phyloP scores from a whole-genome alignment of 345 rosid species.

The Syzygium oleosum region DNA sequence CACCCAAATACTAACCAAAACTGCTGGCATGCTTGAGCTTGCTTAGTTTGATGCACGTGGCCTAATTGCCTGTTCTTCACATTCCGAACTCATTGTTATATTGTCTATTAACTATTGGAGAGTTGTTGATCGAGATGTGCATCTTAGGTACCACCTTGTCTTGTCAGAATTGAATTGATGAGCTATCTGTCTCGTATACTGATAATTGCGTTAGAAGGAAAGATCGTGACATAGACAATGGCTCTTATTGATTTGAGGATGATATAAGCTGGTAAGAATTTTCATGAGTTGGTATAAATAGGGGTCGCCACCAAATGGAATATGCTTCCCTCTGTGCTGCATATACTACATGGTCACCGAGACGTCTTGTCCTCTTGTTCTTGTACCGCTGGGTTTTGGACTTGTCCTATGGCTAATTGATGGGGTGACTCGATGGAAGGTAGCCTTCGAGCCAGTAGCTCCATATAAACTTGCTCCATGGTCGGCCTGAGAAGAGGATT shows the following conservation, averaged over 20 bases:
- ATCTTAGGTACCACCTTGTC: too few relatives aligned
- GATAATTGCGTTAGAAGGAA: neutral
- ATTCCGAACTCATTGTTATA: neutral
- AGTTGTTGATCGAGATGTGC: too few relatives aligned
- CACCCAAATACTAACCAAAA: neutral
- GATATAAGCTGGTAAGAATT: neutral
- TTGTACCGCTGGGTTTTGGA: neutral
- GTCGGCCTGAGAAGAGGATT: conserved; percentile 19
- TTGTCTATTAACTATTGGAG: neutral
- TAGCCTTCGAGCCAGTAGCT: neutral
- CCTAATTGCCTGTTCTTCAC: neutral
- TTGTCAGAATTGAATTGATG: neutral
- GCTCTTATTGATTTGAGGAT: neutral
- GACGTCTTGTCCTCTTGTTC: neutral
- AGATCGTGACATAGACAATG: neutral
- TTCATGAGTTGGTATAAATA: neutral
- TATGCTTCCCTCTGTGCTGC: neutral
- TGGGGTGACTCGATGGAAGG: neutral
- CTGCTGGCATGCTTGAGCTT: neutral
- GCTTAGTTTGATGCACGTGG: neutral
- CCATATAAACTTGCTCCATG: conserved; percentile 14
- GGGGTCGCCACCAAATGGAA: neutral
- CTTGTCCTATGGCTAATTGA: conserved; percentile 18
- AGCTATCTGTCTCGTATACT: neutral
- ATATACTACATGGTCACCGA: neutral